Conservation (phyloP, 805 yeast species). For the Starmerella khaoyaiensis region DNA sequence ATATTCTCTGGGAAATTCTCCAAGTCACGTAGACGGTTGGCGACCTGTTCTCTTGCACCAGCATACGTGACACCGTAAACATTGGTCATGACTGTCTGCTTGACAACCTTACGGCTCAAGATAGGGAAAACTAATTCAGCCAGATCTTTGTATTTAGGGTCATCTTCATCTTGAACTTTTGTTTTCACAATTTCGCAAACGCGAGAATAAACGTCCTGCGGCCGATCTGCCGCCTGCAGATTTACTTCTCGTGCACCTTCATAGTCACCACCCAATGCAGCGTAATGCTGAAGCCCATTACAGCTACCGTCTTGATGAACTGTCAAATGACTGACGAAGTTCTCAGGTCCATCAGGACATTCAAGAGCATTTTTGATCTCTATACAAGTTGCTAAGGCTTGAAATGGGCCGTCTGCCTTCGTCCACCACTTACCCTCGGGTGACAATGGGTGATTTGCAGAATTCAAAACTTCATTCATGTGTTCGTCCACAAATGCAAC, state of each 20-base stretch:
- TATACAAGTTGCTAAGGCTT: conserved; percentile 42
- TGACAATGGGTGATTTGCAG: conserved; percentile 38
- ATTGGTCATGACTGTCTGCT: conserved; percentile 96
- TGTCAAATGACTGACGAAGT: conserved; percentile 39
- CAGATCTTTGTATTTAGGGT: conserved; percentile 10
- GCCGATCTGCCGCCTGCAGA: conserved; percentile 41
- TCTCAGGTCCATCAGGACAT: conserved; percentile 36
- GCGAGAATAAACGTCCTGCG: conserved; percentile 48
- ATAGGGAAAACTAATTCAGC: conserved; percentile 42
- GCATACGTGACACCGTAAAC: conserved; percentile 93
- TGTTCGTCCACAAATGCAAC: conserved; percentile 38
- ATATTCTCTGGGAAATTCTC: conserved; percentile 39
- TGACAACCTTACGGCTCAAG: conserved; percentile 75
- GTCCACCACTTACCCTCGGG: conserved; percentile 41
- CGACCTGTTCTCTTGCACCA: conserved; percentile 85
- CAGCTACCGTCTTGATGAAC: conserved; percentile 60
- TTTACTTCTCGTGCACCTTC: conserved; percentile 56
- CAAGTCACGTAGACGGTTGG: conserved; percentile 54
- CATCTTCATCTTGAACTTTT: conserved; percentile 37
- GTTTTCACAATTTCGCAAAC: conserved; percentile 40
- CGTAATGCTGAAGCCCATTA: conserved; percentile 57
- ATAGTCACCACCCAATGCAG: conserved; percentile 56
- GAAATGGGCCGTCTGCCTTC: conserved; percentile 51
- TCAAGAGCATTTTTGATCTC: conserved; percentile 40
- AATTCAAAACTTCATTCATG: conserved; percentile 32